These are phyloP conservation scores for Penicillium oxalicum DNA, from an alignment of 2,329 filamentous ascomycete species.

Conservation along the genomic window DNA sequence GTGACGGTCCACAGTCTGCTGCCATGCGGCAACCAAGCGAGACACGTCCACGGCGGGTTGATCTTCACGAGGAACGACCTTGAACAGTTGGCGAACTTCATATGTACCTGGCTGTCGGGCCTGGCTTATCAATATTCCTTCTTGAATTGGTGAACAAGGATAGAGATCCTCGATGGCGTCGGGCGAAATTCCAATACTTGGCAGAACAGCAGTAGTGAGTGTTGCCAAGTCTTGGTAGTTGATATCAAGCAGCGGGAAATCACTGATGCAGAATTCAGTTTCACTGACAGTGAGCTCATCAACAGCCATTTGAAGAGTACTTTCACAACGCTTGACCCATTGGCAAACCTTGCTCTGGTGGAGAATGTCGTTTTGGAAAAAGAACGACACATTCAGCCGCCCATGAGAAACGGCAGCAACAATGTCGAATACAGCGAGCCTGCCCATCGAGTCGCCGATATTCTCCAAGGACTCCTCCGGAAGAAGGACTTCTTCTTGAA, in stretches of 20 bases:
- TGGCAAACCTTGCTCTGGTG: neutral
- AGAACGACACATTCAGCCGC: neutral
- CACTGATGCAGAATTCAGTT: neutral
- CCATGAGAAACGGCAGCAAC: neutral
- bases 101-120: conserved; percentile 5
- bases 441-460: conserved; percentile 2
- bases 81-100: conserved; percentile 2
- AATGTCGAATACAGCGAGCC: conserved; percentile 2
- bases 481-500: neutral
- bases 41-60: conserved; percentile 2
- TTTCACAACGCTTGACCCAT: neutral
- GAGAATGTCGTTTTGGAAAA: neutral
- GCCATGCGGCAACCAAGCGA: conserved; percentile 10
- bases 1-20: conserved; percentile 8
- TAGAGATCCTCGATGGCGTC: conserved; percentile 11
- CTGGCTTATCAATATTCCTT: conserved; percentile 13
- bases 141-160: conserved; percentile 11
- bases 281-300: neutral
- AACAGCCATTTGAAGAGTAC: neutral
- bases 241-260: conserved; percentile 2
- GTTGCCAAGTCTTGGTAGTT: conserved; percentile 1
- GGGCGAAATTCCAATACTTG: conserved; percentile 1
- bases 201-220: conserved; percentile 1
- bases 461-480: neutral
- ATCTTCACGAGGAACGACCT: neutral